These are phyloP conservation scores for Sonneratia alba DNA, from an alignment of 345 rosid species.

Conservation along the genomic window DNA sequence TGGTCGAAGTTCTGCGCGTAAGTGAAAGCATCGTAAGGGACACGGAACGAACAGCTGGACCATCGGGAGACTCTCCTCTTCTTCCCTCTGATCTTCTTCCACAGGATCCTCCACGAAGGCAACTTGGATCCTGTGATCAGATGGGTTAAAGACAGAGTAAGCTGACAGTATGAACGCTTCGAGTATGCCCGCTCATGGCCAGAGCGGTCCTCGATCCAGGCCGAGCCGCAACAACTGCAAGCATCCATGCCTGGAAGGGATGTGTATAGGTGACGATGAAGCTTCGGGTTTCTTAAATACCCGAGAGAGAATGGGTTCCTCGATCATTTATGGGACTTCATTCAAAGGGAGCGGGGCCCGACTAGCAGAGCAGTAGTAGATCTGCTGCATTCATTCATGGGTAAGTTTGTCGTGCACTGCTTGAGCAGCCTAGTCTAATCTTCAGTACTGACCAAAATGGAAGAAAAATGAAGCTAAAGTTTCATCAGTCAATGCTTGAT, in stretches of 20 bases:
- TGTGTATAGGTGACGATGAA: not conserved
- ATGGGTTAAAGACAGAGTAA: not conserved
- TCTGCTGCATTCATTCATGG: conserved; percentile 1
- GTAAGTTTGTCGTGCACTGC: not conserved
- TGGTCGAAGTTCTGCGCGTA: conserved; percentile 40
- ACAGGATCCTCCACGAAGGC: conserved; percentile 18
- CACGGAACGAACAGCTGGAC: conserved; percentile 4
- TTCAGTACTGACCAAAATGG: too few relatives aligned
- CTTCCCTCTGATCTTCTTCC: conserved; percentile 29
- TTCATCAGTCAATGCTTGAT: too few relatives aligned
- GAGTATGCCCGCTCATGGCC: not conserved
- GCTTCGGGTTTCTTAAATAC: not conserved
- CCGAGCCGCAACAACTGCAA: not conserved
- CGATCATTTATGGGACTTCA: not conserved
- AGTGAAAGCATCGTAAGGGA: conserved; percentile 21
- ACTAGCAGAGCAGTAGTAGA: conserved; percentile 1
- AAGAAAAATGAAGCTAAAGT: too few relatives aligned
- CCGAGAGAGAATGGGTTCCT: not conserved
- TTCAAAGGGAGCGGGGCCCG: not conserved
- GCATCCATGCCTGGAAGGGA: not conserved
- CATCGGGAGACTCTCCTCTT: conserved; percentile 18
- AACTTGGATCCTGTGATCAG: conserved; percentile 7
- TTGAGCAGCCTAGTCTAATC: too few relatives aligned
- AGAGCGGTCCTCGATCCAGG: not conserved
- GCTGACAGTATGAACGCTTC: not conserved